A percentile compares a stretch with the other conserved stretches of the same genome.
These are phyloP conservation scores for Erythrobasidium hasegawianum DNA, from an alignment of 1,284 basidiomycete species.

Conservation along the genomic window DNA sequence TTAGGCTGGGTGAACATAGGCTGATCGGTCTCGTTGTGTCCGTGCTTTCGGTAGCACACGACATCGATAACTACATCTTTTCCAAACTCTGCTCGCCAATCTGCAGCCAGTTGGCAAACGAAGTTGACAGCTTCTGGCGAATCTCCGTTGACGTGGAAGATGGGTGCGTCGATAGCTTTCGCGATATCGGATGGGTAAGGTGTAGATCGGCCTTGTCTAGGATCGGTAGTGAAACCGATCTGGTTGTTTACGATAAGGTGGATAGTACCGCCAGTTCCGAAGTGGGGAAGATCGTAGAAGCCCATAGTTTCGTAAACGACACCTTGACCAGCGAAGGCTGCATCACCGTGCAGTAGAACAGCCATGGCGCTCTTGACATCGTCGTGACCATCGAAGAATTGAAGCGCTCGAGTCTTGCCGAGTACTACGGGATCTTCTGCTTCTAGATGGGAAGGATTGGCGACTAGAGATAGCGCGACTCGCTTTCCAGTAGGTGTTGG, in stretches of 20 bases:
- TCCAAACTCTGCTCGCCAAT: conserved; percentile 97
- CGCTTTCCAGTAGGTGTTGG: conserved; percentile 98
- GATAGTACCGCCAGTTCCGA: conserved; percentile 96
- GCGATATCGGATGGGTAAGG: conserved; percentile 99
- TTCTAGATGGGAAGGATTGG: conserved; percentile 97
- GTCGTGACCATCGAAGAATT: conserved; percentile 82
- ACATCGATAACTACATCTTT: conserved; percentile 98
- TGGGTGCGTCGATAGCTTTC: conserved; percentile 96
- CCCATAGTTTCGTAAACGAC: conserved; percentile 99
- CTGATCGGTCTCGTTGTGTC: conserved; percentile 99
- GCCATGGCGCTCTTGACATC: conserved; percentile 80
- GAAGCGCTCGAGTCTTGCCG: conserved; percentile 93
- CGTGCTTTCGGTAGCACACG: conserved; percentile 97
- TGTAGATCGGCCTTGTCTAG: conserved; percentile 93
- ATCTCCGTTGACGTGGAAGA: conserved; percentile 99
- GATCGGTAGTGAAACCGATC: conserved; percentile 97
- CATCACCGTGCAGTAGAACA: conserved; percentile 94
- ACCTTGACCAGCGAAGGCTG: conserved; percentile 97
- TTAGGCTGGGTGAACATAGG: conserved; percentile 97
- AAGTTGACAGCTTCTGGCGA: conserved; percentile 98
- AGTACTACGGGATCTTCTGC: conserved; percentile 96
- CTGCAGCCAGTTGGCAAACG: conserved; percentile 94
- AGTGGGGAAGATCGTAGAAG: conserved; percentile 90
- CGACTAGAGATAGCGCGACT: conserved; percentile 93
- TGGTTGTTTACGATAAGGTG: conserved; percentile 99